Evolutionary conservation across 768 basidiomycete species (phyloP), one percentile per base, ranked within the genome.

Genomic region (Lactifluus subvellereus): DNA sequence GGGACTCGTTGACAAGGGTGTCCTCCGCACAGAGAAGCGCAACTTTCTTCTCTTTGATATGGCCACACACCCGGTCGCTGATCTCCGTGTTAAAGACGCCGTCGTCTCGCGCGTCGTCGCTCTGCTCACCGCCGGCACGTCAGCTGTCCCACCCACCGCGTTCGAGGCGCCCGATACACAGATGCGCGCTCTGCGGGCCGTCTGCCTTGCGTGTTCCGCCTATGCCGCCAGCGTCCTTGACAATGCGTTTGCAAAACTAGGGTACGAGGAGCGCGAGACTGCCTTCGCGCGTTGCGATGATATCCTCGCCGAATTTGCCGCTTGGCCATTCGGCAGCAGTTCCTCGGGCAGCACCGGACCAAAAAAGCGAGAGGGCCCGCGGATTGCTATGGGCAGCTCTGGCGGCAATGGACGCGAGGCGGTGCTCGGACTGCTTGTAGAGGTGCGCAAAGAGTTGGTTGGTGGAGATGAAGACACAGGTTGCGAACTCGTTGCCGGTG

Each of bases 41-140:
- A 98, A 98, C 74, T 99, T 99, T 75, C 83, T 99, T 54, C 80
- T 99, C 35, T 99, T 99, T 77, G 96, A 99, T 78, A 99, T 99
- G 96, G 96, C 97, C 18, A 99, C 96, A 0, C 96, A 99, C 74
- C 97, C 96, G 1, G 90, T 98, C 54, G 92, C 95, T 7, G 95
- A 98, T 74, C 82, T 91, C 13, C 88, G 91, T 61, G 87, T 87
- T 9, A 98, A 98, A 72, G 94, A 94, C 71, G 80, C 81, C 61
- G 83, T 98, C 70, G 80, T 98, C 71, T 75, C 79, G 14, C 88
- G 95, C 37, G 80, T 88, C 33, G 82, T 91, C 52, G 74, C 85
- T 14, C 82, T 98, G 27, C 81, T 98, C 70, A 93, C 94, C 10
- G 81, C 89, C 2, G 85, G 87, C 4, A 96, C 94, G 4, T 81